Evolutionary conservation across 768 basidiomycete genomes (phyloP).

Genomic region (Agaricus sinodeliciosus): DNA sequence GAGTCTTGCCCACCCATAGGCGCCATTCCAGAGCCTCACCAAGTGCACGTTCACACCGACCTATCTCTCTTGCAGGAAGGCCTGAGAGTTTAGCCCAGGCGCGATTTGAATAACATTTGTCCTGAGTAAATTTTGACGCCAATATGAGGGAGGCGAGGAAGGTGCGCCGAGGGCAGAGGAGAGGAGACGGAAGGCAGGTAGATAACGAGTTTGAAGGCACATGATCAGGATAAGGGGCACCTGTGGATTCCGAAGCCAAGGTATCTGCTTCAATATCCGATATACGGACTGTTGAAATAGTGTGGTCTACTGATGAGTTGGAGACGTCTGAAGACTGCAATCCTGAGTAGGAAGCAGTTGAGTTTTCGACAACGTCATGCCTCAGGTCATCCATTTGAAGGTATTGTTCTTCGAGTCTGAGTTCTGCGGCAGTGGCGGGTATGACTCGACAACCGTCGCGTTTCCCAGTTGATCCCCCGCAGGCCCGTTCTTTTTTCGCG

Average conservation of each 20-base stretch:
- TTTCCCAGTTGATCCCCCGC: conserved; percentile 34
- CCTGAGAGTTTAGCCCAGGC: conserved; percentile 96
- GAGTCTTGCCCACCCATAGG: conserved; percentile 83
- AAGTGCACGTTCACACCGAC: conserved; percentile 82
- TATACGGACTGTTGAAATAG: conserved; percentile 39
- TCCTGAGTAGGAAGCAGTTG: conserved; percentile 1
- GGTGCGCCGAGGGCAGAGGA: conserved; percentile 82
- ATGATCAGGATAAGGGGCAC: conserved; percentile 7
- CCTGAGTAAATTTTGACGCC: conserved; percentile 90
- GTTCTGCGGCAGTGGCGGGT: conserved; percentile 33
- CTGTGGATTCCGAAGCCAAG: neutral
- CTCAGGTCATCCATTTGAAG: conserved; percentile 13
- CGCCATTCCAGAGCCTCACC: conserved; percentile 85
- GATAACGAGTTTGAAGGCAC: conserved; percentile 13
- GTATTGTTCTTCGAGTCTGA: conserved; percentile 32
- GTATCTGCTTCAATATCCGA: conserved; percentile 15
- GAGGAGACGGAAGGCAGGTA: conserved; percentile 60
- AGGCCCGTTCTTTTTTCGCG: conserved; percentile 40
- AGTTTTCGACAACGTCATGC: neutral
- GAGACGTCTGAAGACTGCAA: too few species aligned
- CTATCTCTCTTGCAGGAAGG: conserved; percentile 77
- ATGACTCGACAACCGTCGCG: conserved; percentile 36
- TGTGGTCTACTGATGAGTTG: conserved; percentile 15
- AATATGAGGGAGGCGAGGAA: conserved; percentile 86
- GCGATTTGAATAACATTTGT: conserved; percentile 87